Evolutionary conservation across 306 rosid genomes (phyloP), one percentile per base, ranked within the genome.

Genomic region (Rosa lucieae): DNA sequence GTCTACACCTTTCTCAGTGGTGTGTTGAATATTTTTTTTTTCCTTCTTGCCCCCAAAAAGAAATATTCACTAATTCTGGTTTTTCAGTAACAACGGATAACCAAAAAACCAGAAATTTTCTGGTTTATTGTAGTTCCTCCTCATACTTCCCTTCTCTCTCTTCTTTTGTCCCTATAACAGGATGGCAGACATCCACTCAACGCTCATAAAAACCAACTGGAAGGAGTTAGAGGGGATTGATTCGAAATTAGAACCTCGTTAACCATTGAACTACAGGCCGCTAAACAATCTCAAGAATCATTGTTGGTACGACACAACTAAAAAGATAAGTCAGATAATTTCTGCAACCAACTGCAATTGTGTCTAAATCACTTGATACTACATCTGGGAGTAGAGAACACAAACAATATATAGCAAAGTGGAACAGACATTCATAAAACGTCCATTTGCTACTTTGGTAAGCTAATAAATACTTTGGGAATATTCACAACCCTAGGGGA

Each of bases 401-500:
- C 46, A 52, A 12, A 76, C 63, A 77, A 13, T 62, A 4, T 66
- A 8, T 13, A 32, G 13, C 48, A 6, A 68, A 23, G 43, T 40
- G 11, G 21, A 52, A 51, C n/a, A 39, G 32, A 46, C 29, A 26
- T 12, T 39, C 1, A 67, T n/a, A 72, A 47, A 44, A n/a, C 63
- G 44, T 71, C 61, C 32, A 14, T 23, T 70, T 32, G 43, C 76
- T 65, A 65, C 55, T 73, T 9, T 18, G 63, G 14, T 1, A 52
- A 32, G 29, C 56, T 53, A 44, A 20, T 59, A 47, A 63, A 70
- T 75, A 75, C 61, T 37, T 61, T 49, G 0, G 75, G 73, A 74
- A 49, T 78, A 83, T 74, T 72, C 80, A 83, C 86, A 83, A 69
- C 43, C 77, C 85, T 77, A 84, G 6, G 79, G 88, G 76, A 82